Evolutionary conservation across 805 yeast species (phyloP).

Genomic region (Kodamaea jinghongensis): DNA sequence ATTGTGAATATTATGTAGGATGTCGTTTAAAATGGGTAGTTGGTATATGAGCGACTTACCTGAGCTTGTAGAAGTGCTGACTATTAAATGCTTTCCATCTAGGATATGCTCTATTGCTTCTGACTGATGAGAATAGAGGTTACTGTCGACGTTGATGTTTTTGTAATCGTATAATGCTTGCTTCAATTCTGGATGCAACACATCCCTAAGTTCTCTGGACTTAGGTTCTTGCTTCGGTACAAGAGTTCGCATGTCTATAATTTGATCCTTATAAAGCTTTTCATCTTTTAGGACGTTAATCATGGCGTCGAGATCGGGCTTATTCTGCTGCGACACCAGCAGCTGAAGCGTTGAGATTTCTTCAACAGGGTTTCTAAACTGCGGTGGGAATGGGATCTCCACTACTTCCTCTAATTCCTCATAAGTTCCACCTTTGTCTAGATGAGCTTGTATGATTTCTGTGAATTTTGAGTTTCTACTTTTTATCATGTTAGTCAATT

Average conservation of each 20-base stretch:
- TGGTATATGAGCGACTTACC: constrained; percentile 95
- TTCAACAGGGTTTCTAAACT: constrained; percentile 60
- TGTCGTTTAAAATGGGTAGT: constrained; percentile 64
- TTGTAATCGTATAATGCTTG: constrained; percentile 48
- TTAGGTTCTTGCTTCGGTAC: constrained; percentile 36
- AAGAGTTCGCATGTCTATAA: constrained; percentile 47
- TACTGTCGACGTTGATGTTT: constrained; percentile 40
- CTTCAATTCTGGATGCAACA: constrained; percentile 47
- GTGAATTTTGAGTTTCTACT: constrained; percentile 55
- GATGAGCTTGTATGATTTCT: constrained; percentile 14
- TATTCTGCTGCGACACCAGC: constrained; percentile 8
- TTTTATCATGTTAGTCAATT: constrained; percentile 58
- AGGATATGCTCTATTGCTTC: constrained; percentile 61
- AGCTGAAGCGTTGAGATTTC: constrained; percentile 42
- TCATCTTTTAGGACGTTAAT: constrained; percentile 46
- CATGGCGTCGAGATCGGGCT: constrained; percentile 47
- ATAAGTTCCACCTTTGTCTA: constrained; percentile 39
- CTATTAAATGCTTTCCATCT: constrained; percentile 59
- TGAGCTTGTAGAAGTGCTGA: constrained; percentile 93
- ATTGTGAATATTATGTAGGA: constrained; percentile 35
- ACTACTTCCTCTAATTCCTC: constrained; percentile 36
- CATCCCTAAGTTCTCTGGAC: neutral
- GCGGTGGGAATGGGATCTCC: constrained; percentile 48
- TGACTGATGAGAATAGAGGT: constrained; percentile 78
- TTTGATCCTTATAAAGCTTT: constrained; percentile 61